Evolutionary conservation across 768 basidiomycete species (phyloP).

Genomic region (Tylopilus vinaceipallidus): DNA sequence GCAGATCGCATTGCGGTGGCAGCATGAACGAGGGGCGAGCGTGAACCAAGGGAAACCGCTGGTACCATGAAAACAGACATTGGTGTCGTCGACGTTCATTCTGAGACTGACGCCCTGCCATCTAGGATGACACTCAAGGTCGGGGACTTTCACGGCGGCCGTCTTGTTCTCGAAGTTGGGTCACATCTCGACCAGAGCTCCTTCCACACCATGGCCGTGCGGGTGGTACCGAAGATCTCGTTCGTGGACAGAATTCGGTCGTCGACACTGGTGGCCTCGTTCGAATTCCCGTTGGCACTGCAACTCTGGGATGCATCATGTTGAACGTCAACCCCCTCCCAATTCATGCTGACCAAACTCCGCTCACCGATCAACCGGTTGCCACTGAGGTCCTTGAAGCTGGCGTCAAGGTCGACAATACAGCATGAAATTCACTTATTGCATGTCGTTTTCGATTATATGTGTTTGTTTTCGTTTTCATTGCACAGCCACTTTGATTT

Average conservation of each 20-base stretch:
- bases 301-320: constrained; percentile 98
- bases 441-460: no score
- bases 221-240: constrained; percentile 99
- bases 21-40: no score
- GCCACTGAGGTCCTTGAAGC: constrained; percentile 99
- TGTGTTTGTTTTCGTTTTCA: no score
- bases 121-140: constrained; percentile 99
- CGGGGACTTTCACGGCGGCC: constrained; percentile 88
- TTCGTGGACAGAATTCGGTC: constrained; percentile 97
- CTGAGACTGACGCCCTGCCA: constrained; percentile 86
- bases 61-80: constrained; percentile 98
- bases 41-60: constrained; percentile 57
- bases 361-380: constrained; percentile 98
- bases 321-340: constrained; percentile 90
- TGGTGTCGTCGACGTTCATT: constrained; percentile 99
- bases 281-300: constrained; percentile 92
- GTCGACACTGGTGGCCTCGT: constrained; percentile 97
- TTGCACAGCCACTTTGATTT: no score
- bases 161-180: constrained; percentile 98
- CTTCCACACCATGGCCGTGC: constrained; percentile 99
- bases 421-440: no score
- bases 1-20: no score
- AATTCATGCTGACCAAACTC: constrained; percentile 96
- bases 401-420: constrained; percentile 99
- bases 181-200: constrained; percentile 99